Percentiles rank a stretch among this genome's conserved stretches.
Evolutionary conservation across 2,329 filamentous ascomycete species (phyloP).

Genomic region (Botryotinia convoluta): DNA sequence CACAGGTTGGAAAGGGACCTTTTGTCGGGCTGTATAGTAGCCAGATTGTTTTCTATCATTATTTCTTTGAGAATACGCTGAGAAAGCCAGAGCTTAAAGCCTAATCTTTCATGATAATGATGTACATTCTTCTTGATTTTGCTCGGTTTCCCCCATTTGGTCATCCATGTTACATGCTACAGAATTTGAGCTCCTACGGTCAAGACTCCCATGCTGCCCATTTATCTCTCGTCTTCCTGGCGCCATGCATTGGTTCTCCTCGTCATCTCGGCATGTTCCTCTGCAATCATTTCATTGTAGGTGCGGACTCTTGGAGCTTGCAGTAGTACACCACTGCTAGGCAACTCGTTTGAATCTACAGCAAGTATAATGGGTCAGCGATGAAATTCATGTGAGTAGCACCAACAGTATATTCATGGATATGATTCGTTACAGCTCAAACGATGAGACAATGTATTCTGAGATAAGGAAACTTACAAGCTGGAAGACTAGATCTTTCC

Average conservation of each 20-base stretch:
- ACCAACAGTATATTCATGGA: too few relatives aligned
- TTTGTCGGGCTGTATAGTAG: neutral
- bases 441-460: too few relatives aligned
- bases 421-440: too few relatives aligned
- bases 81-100: neutral
- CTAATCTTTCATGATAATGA: neutral
- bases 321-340: too few relatives aligned
- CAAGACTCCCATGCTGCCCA: too few relatives aligned
- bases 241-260: neutral
- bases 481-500: neutral
- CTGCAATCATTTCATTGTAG: neutral
- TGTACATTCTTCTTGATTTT: neutral
- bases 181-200: neutral
- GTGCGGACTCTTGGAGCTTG: neutral
- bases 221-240: too few relatives aligned
- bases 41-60: neutral
- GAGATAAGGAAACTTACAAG: neutral
- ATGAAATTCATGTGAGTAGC: too few relatives aligned
- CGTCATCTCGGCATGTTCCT: neutral
- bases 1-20: fast-evolving
- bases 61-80: too few relatives aligned
- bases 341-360: too few relatives aligned
- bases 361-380: too few relatives aligned
- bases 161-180: neutral
- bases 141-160: neutral